Evolutionary conservation across 768 basidiomycete species (phyloP), one percentile per base, ranked within the genome.

Genomic region (Hygrocybe coccinea): DNA sequence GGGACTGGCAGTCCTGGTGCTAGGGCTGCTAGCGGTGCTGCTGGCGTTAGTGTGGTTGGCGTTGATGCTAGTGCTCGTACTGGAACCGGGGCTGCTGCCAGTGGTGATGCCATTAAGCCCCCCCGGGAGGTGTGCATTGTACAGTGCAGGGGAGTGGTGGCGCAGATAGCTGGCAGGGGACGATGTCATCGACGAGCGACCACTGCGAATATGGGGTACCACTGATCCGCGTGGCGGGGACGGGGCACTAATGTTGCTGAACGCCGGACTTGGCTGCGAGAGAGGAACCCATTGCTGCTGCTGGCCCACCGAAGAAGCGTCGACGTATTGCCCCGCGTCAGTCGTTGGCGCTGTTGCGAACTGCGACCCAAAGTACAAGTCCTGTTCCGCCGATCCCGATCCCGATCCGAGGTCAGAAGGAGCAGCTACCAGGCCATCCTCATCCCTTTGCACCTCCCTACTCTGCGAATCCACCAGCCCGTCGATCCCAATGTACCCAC

Each of bases 371-470:
- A 41, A 36, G 33, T 4, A 38, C 22, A 53, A 44, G 47, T 49
- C 54, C 55, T 52, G 46, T 33, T 24, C 47, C 33, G 34, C 17
- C 36, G 24, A 46, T 22, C 44, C 44, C 17, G n/a, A 29, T 29
- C 29, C 29, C 29, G 29, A 29, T 29, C 29, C 29, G 29, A 29
- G 29, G 29, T 29, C 29, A 29, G 29, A 29, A 29, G n/a, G n/a
- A n/a, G 29, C 29, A 11, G 10, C 17, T 19, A 81, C 71, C 19
- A 80, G 69, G 15, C 81, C 82, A 58, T 82, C 81, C 64, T 82
- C 80, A 59, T 81, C 81, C 34, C 79, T 78, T 48, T 74, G 72
- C 35, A 84, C 79, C 46, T 29, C 29, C 29, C 29, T 8, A 29
- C 4, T 29, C 29, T 29, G 29, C 29, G 29, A 29, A 8, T 29